Evolutionary conservation across 2,329 filamentous ascomycete species (phyloP), one percentile per base, ranked within the genome.

Genomic region (Raffaelea deltoideospora): DNA sequence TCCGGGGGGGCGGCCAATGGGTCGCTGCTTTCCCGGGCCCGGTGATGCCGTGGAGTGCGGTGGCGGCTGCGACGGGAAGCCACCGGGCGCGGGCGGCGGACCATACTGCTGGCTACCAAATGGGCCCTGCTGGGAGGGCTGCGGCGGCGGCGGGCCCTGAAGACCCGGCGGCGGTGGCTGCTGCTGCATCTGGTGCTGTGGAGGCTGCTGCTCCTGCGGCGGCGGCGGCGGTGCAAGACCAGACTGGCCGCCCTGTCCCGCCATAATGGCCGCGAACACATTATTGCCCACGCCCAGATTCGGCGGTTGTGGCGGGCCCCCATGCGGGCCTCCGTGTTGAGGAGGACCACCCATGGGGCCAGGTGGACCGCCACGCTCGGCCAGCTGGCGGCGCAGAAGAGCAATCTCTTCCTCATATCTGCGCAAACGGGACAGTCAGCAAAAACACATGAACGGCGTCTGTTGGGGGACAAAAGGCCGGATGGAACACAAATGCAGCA

Each of bases 261-360:
- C 76, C 84, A 98, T 96, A 53, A 96, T 94, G 39, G 85, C 86
- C 47, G 85, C 86, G 53, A 98, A 96, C 29, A 96, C 69, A 52
- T 92, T 90, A 55, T 81, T 88, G 20, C 88, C 87, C 52, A 92
- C 82, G 21, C 86, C 84, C 47, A 96, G 82, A 34, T 84, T 81
- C 29, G 84, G 87, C 26, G 90, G 88, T 59, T 90, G 84, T 34
- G 82, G 77, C 39, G 85, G 80, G 31, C 79, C 84, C 41, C 73
- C 73, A 45, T 90, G 83, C 51, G 80, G 79, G 41, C 4, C 18
- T n/a, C n/a, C n/a, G n/a, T n/a, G n/a, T n/a, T n/a, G n/a, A 13
- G 79, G 72, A 29, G 77, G 76, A 14, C 76, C 79, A 43, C 71
- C 70, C 51, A 85, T 75, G 42, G 60, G 61, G 40, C 65, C 60